Base-by-base conservation (phyloP, 495 filamentous ascomycete genomes). In the Trypethelium eluteriae region DNA sequence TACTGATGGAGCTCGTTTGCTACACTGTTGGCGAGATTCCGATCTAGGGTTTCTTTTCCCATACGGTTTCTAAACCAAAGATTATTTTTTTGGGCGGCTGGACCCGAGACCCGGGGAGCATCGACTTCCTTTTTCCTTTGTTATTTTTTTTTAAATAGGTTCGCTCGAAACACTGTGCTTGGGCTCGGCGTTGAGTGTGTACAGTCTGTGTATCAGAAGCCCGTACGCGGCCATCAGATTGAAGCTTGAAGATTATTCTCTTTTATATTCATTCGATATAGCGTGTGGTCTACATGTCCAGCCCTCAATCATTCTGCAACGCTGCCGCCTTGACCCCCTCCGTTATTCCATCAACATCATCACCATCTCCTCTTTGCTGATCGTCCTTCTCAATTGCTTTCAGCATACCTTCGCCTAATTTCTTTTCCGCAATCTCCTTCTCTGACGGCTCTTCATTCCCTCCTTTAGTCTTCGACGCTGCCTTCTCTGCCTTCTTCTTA, bases 401-500 rank as follows among this genome's bases (percentile, higher is more conserved):
- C 38, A 70, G 65, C n/a, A 62, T 39, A 41, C 35, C 41, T 39
- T 68, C 34, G 16, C 62, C 50, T 18, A 59, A 14, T 36, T 59
- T 59, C 14, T 34, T 32, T 36, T 59, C 53, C 14, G 53, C 53
- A 35, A 59, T 61, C 66, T 57, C 18, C 32, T 59, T 59, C 32
- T 59, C 53, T 18, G 53, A 59, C 53, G 34, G 34, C 7, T 59
- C 18, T 14, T 14, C 53, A 14, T 59, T 39, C 64, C 3, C 39
- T 77, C 76, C 79, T 36, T 59, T 59, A 39, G 76, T 79, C 65
- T 77, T 76, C 74, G 80, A 82, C 25, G 74, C 76, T n/a, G 76
- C 80, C 74, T 88, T 88, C 78, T 85, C 81, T 69, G 79, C 82
- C 75, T 79, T 79, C 78, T 85, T 84, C 68, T 79, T 79, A 25